Evolutionary conservation across 306 rosid species (phyloP).

Genomic region (Cicer judaicum): DNA sequence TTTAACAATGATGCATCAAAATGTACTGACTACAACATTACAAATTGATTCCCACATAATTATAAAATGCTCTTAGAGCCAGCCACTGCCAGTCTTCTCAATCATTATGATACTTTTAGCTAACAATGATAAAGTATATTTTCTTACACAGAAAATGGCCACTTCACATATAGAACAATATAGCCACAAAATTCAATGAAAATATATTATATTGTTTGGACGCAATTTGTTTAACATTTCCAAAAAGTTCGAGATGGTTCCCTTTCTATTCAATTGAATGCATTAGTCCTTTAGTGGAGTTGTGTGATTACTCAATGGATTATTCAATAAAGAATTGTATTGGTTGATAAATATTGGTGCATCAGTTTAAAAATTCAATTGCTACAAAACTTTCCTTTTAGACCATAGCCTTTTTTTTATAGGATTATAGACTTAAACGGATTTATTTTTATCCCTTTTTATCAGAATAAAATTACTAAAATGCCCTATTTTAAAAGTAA

Average conservation of each 20-base stretch:
- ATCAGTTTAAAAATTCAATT: background rate
- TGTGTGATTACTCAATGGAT: background rate
- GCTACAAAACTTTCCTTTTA: background rate
- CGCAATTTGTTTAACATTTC: background rate
- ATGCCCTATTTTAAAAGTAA: no score
- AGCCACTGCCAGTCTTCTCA: no score
- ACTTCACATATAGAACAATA: background rate
- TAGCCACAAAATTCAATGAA: constrained; percentile 13
- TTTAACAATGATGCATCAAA: no score
- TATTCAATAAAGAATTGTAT: background rate
- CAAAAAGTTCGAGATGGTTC: background rate
- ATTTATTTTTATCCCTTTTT: no score
- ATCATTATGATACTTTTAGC: constrained; percentile 7
- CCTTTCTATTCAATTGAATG: background rate
- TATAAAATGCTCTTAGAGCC: no score
- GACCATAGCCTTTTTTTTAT: background rate
- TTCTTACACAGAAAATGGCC: constrained; percentile 22
- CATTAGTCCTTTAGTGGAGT: background rate
- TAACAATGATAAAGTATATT: background rate
- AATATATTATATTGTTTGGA: background rate
- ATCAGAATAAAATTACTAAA: no score
- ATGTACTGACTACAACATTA: no score
- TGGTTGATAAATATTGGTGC: constrained; percentile 10
- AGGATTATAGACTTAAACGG: background rate
- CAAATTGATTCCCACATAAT: no score